phyloP scores from a whole-genome alignment of 257 asterid species.

The Penstemon davidsonii region DNA sequence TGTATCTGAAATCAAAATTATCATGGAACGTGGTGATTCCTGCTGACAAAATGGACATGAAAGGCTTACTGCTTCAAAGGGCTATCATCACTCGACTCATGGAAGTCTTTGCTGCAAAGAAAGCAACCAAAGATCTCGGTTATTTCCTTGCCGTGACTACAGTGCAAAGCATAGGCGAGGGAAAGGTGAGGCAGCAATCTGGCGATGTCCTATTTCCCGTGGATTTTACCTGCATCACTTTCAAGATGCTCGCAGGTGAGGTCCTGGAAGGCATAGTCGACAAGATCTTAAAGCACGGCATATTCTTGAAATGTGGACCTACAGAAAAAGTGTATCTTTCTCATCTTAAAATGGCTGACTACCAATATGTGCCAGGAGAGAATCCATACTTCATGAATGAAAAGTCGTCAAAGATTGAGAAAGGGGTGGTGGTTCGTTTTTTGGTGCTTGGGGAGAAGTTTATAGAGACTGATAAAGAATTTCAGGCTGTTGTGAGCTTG shows the following conservation, averaged over 20 bases:
- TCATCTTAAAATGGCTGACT: conserved; percentile 68
- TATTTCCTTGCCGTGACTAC: conserved; percentile 69
- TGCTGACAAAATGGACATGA: conserved; percentile 50
- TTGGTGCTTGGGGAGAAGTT: conserved; percentile 72
- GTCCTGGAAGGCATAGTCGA: conserved; percentile 72
- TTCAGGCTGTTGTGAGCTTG: conserved; percentile 69
- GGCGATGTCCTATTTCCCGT: conserved; percentile 89
- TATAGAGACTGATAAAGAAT: conserved; percentile 68
- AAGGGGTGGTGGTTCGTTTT: conserved; percentile 61
- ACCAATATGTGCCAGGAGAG: conserved; percentile 66
- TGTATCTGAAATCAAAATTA: conserved; percentile 47
- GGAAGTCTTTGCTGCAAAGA: conserved; percentile 78
- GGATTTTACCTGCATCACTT: conserved; percentile 74
- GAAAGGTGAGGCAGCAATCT: conserved; percentile 64
- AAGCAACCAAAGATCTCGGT: conserved; percentile 71
- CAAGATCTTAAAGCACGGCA: conserved; percentile 69
- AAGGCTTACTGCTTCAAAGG: conserved; percentile 74
- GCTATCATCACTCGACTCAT: conserved; percentile 69
- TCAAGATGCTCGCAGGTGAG: conserved; percentile 70
- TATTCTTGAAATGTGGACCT: conserved; percentile 76
- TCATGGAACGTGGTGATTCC: conserved; percentile 67
- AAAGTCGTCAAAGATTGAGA: conserved; percentile 65
- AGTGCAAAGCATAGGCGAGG: conserved; percentile 61
- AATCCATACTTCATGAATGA: conserved; percentile 69
- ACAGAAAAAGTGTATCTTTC: conserved; percentile 59